These are phyloP conservation scores for Sporisorium scitamineum DNA, from an alignment of 1,284 basidiomycete genomes.

Conservation along the genomic window DNA sequence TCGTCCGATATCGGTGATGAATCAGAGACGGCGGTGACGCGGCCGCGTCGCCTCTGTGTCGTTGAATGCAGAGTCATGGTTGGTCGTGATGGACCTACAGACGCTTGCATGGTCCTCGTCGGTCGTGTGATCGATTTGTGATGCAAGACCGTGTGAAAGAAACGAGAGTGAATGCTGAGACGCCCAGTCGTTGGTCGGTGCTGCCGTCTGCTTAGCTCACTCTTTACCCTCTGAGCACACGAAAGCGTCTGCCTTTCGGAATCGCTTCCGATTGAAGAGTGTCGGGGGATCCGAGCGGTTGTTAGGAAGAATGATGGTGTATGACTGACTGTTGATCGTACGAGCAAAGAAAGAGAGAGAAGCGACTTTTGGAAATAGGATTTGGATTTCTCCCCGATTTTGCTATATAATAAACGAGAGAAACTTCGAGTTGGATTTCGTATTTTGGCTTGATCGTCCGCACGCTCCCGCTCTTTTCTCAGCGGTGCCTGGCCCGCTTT, in stretches of 20 bases:
- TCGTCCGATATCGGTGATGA: background rate
- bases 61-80: background rate
- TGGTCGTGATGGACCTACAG: conserved; percentile 21
- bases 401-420: background rate
- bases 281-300: background rate
- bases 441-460: background rate
- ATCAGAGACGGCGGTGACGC: no score
- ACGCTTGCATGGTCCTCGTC: background rate
- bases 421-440: background rate
- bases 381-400: background rate
- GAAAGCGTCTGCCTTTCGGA: background rate
- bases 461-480: background rate
- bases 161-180: background rate
- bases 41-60: background rate
- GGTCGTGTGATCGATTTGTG: background rate
- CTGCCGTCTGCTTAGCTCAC: no score
- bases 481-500: background rate
- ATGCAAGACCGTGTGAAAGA: background rate
- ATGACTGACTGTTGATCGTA: background rate
- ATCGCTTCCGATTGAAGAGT: background rate
- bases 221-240: no score
- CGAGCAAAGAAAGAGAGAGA: background rate
- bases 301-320: background rate
- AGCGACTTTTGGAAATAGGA: background rate
- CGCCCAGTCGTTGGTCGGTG: background rate